Evolutionary conservation across 1,284 basidiomycete genomes (phyloP).

Genomic region (Moniliella sp.): DNA sequence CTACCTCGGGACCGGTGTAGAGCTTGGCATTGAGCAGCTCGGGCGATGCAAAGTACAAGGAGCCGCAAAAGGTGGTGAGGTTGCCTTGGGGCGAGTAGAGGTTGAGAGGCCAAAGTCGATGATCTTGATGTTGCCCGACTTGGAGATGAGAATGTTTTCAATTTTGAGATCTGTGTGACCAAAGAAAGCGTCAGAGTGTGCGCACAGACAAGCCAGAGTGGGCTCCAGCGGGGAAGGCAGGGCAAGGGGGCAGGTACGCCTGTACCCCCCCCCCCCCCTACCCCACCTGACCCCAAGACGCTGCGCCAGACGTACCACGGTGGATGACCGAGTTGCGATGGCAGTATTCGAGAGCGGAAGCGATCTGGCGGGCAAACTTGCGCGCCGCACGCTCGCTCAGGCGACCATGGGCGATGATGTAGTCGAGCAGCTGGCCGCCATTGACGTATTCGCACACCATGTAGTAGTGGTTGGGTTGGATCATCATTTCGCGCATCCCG

Average conservation of each 20-base stretch:
- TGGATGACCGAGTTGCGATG: slow-evolving; percentile 94
- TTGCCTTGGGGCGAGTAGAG: slow-evolving; percentile 66
- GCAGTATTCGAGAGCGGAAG: slow-evolving; percentile 81
- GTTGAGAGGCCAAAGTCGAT: slow-evolving; percentile 97
- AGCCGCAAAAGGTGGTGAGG: slow-evolving; percentile 85
- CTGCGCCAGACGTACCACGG: slow-evolving; percentile 38
- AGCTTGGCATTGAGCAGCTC: slow-evolving; percentile 86
- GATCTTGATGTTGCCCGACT: slow-evolving; percentile 96
- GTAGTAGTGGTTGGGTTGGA: slow-evolving; percentile 56
- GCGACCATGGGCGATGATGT: slow-evolving; percentile 86
- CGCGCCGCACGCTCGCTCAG: slow-evolving; percentile 78
- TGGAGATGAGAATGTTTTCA: slow-evolving; percentile 95
- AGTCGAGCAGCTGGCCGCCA: slow-evolving; percentile 97
- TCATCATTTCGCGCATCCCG: slow-evolving; percentile 82
- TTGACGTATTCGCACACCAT: slow-evolving; percentile 98
- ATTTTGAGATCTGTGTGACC: slow-evolving; percentile 60
- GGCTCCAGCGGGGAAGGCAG: neutral
- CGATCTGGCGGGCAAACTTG: slow-evolving; percentile 91
- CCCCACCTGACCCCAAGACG: slow-evolving; percentile 3
- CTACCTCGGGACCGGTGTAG: slow-evolving; percentile 90
- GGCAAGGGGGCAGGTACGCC: neutral
- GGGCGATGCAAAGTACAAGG: slow-evolving; percentile 97
- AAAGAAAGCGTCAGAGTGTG: too few species aligned
- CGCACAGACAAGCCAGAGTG: slow-evolving; percentile 6
- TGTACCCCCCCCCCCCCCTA: neutral